These are phyloP conservation scores for Geotrichum restrictum DNA, from an alignment of 1,139 yeast genomes.

Conservation along the genomic window DNA sequence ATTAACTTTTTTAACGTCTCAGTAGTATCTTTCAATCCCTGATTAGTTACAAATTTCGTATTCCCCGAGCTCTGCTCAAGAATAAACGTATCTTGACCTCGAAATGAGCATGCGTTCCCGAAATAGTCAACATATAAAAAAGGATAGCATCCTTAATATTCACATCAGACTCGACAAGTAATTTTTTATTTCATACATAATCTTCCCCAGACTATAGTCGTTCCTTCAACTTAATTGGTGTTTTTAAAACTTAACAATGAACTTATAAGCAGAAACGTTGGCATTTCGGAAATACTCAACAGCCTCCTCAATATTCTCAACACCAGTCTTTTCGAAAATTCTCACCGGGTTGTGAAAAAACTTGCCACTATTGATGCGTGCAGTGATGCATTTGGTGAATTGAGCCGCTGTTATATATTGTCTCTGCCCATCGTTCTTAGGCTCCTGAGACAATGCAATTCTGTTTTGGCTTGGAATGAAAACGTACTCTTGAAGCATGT, in stretches of 20 bases:
- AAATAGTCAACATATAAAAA: too few species aligned
- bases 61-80: too few species aligned
- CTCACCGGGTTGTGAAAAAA: conserved; percentile 7
- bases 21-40: too few species aligned
- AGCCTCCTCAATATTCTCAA: conserved; percentile 16
- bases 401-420: conserved; percentile 8
- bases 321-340: conserved; percentile 10
- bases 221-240: too few species aligned
- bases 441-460: neutral
- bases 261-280: conserved; percentile 16
- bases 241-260: conserved; percentile 9
- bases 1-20: too few species aligned
- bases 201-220: too few species aligned
- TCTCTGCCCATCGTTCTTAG: conserved; percentile 8
- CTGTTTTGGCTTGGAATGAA: conserved; percentile 8
- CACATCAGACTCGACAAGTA: too few species aligned
- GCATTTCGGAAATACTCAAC: conserved; percentile 11
- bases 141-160: too few species aligned
- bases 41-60: too few species aligned
- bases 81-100: too few species aligned
- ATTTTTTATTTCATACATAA: too few species aligned
- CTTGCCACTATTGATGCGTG: conserved; percentile 10
- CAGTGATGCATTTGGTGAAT: conserved; percentile 1
- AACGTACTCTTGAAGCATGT: neutral
- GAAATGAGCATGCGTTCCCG: too few species aligned